Evolutionary conservation across 768 basidiomycete genomes (phyloP), one percentile per base, ranked within the genome.

Genomic region (Tubosaeta sp.): DNA sequence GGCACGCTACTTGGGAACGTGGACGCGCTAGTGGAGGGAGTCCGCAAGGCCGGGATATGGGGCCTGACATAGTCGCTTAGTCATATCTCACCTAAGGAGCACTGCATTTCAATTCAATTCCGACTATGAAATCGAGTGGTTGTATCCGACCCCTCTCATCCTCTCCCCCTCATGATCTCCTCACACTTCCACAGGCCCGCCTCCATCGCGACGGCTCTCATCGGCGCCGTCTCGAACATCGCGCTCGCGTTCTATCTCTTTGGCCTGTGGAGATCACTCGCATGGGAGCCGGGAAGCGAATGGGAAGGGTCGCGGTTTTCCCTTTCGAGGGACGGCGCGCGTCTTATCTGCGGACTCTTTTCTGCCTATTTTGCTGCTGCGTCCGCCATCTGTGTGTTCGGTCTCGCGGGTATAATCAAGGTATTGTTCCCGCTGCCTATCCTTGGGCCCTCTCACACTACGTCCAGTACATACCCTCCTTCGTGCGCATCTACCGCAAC

Each of bases 1-100:
- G 86, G 87, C 0, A 84, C 80, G 40, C 85, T 93, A 82, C 68
- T 95, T 39, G 92, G 90, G 4, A 94, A 95, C 64, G 93, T 95
- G 3, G 93, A 94, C 64, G 86, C 88, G 27, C 76, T 95, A 10
- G 90, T 95, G 6, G 90, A 91, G 55, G 86, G 91, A 0, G 87
- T 95, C 30, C 76, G 86, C 54, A 87, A 84, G 68, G 90, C 89
- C 0, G 90, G 91, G 0, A 83, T 94, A 49, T 94, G 90, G 90
- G 90, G 92, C 6, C 66, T 91, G 49, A 82, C 69, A 30, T 79
- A 63, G 53, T 22, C 3, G 32, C 49, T 59, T 60, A 59, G 58
- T 59, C 58, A 48, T 21, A 2, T 56, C 49, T 60, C 46, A 51
- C 50, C 52, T n/a, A n/a, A 51, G 18, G 27, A 24, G 24, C 43